Percentiles rank a stretch among this genome's conserved stretches.
These are phyloP conservation scores for Tulasnella sp. DNA, from an alignment of 768 basidiomycete genomes.

Conservation along the genomic window DNA sequence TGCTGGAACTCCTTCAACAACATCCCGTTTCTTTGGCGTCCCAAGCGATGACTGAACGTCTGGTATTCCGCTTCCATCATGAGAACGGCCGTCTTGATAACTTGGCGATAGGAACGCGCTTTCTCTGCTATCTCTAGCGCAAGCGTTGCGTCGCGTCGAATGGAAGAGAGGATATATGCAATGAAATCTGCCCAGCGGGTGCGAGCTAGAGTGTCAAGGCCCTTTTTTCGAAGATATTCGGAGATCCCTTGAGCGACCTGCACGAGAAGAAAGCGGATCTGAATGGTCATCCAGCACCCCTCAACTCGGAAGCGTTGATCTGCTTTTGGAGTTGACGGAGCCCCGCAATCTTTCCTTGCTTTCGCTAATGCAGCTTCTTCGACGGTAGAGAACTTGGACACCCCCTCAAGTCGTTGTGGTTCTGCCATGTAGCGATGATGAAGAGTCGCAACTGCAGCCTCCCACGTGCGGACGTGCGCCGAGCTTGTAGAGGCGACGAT, in stretches of 20 bases:
- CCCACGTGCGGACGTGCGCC: conserved; percentile 57
- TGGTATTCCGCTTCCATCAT: conserved; percentile 44
- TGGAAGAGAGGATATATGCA: conserved; percentile 47
- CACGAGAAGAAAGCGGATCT: conserved; percentile 51
- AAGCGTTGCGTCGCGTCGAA: conserved; percentile 45
- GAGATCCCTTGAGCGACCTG: conserved; percentile 45
- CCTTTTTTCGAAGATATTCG: conserved; percentile 35
- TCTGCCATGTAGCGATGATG: conserved; percentile 47
- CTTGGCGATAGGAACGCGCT: conserved; percentile 53
- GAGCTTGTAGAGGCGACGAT: conserved; percentile 47
- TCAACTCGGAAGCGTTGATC: conserved; percentile 60
- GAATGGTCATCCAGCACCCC: conserved; percentile 53
- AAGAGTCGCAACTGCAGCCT: conserved; percentile 53
- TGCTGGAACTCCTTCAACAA: neutral
- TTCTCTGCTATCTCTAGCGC: conserved; percentile 47
- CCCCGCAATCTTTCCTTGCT: conserved; percentile 52
- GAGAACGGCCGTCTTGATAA: conserved; percentile 45
- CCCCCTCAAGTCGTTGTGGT: conserved; percentile 40
- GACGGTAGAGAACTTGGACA: conserved; percentile 35
- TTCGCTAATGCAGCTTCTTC: conserved; percentile 50
- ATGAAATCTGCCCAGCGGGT: conserved; percentile 46
- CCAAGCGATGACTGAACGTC: neutral
- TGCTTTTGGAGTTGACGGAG: conserved; percentile 49
- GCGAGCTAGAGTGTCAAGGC: neutral
- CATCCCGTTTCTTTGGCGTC: neutral